Conservation (phyloP, 352 stramenopile genomes). For the Aphanomyces cochlioides region DNA sequence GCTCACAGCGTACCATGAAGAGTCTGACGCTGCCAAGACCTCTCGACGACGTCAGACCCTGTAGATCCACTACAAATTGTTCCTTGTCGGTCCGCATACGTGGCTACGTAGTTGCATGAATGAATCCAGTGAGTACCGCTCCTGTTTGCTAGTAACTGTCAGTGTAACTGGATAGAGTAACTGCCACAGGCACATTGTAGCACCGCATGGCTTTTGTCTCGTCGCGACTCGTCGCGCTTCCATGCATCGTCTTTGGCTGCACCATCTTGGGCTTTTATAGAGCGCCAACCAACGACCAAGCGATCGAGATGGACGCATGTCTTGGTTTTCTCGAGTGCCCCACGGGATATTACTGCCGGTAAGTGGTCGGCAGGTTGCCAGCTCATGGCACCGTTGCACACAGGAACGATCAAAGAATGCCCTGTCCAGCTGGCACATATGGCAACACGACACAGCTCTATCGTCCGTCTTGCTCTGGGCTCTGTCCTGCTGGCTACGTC, state of each 20-base stretch:
- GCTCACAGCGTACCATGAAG: too few relatives aligned
- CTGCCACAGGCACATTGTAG: too few relatives aligned
- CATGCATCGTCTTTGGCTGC: background rate
- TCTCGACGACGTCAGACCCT: too few relatives aligned
- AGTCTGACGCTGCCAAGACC: too few relatives aligned
- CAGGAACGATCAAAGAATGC: conserved; percentile 25
- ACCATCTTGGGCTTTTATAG: conserved; percentile 14
- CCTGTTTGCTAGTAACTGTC: too few relatives aligned
- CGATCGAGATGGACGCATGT: background rate
- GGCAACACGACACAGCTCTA: conserved; percentile 44
- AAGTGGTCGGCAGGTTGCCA: background rate
- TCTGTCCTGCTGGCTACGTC: conserved; percentile 60
- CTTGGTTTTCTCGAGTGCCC: background rate
- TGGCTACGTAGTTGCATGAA: too few relatives aligned
- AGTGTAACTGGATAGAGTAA: too few relatives aligned
- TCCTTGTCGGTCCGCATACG: too few relatives aligned
- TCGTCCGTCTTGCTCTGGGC: conserved; percentile 44
- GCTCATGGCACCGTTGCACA: background rate
- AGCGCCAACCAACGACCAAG: background rate
- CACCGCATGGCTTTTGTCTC: too few relatives aligned
- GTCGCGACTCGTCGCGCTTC: too few relatives aligned
- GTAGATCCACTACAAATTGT: too few relatives aligned
- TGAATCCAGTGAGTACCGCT: too few relatives aligned
- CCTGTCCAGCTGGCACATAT: conserved; percentile 61
- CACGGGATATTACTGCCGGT: conserved; percentile 2